Percentiles rank a stretch among this genome's conserved stretches.
Evolutionary conservation across 2,329 filamentous ascomycete genomes (phyloP).

Genomic region (Didymella pomorum): DNA sequence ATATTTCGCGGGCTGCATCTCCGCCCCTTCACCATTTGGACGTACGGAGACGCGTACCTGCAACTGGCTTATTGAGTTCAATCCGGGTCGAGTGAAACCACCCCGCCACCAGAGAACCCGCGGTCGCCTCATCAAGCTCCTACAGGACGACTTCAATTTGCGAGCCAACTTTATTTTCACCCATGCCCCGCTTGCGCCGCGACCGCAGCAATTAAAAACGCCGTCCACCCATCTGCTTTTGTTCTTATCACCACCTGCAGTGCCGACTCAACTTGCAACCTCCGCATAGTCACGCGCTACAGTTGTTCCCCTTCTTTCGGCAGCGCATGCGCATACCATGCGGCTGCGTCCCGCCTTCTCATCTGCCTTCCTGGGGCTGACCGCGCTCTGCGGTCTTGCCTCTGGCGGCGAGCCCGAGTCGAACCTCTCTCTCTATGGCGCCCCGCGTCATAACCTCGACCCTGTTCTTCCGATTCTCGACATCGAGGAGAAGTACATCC

Average conservation of each 20-base stretch:
- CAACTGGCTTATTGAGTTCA: not conserved
- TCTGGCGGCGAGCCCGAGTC: not conserved
- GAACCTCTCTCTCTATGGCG: no score
- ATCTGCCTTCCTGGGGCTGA: conserved; percentile 6
- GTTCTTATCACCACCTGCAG: not conserved
- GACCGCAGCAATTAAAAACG: not conserved
- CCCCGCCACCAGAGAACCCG: not conserved
- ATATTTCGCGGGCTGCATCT: not conserved
- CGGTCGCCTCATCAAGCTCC: no score
- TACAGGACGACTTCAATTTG: not conserved
- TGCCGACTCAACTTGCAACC: not conserved
- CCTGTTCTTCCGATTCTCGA: no score
- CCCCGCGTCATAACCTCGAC: no score
- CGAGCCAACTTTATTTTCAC: conserved; percentile 8
- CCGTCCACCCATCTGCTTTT: not conserved
- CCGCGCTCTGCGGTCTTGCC: not conserved
- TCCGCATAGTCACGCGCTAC: not conserved
- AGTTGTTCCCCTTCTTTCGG: not conserved
- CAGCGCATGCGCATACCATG: conserved; percentile 16
- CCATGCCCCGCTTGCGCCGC: not conserved
- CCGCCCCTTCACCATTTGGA: not conserved
- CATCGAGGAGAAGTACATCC: conserved; percentile 25
- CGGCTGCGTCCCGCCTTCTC: not conserved
- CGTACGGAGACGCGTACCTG: not conserved
- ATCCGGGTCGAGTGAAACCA: not conserved